Base-by-base conservation (phyloP, 139 green algal species). In the Diplosphaera chodatii region DNA sequence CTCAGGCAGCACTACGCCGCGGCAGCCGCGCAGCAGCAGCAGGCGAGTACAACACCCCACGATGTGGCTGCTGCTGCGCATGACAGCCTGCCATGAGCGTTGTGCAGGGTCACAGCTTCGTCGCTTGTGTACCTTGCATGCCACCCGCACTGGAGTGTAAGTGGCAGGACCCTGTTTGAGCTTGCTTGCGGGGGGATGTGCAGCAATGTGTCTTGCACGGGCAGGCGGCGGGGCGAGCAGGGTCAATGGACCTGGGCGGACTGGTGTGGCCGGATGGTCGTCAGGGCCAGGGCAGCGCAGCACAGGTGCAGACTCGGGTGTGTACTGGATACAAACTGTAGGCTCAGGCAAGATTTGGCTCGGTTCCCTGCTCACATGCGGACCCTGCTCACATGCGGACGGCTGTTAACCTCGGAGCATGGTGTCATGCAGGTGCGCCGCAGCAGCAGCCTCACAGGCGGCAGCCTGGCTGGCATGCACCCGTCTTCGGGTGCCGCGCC, bases 381-480 rank as follows among this genome's bases (percentile, higher is more conserved):
- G n/a, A n/a, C n/a, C n/a, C n/a, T 74, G 67, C 67, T 72, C 28
- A 66, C 69, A 4, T 59, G 62, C 1, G 62, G 56, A 59, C 34
- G 64, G 3, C 3, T 27, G 73, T 68, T 62, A 37, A 63, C 22
- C 32, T n/a, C 20, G 13, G 15, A n/a, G 40, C 20, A 33, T 40
- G 33, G 8, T 68, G 41, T 30, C 55, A 23, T 40, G 72, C 59
- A 73, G 41, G 67, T n/a, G n/a, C 29, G 63, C 63, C 65, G 74
- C 67, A 66, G 69, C 66, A 55, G 62, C 59, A 69, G 67, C 63
- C 68, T 28, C 56, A 28, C 64, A 41, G 37, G 75, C 75, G 30
- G 40, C 75, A 56, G 55, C 71, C 29, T 40, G 55, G 20, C 29
- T 29, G 63, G 33, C 4, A 20, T 28, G 18, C 22, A 15, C n/a